Evolutionary conservation across 148 eudicot genomes (phyloP).

Genomic region (Chenopodium quinoa): DNA sequence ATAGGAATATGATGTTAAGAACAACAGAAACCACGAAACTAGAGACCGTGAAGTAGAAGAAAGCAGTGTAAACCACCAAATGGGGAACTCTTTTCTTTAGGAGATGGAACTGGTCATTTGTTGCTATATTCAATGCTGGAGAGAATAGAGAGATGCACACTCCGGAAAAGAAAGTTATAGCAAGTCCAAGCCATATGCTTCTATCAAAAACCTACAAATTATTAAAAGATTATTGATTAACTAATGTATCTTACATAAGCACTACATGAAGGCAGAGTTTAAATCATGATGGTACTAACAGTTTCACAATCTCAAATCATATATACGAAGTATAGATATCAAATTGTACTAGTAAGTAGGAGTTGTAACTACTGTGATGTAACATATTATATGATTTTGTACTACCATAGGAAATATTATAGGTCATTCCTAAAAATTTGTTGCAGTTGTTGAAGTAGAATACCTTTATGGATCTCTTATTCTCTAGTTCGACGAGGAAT

Average conservation of each 20-base stretch:
- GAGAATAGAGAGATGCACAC: constrained; percentile 72
- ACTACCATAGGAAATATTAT: too few relatives aligned
- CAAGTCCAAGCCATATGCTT: constrained; percentile 57
- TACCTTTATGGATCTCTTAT: constrained; percentile 74
- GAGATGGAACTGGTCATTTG: constrained; percentile 75
- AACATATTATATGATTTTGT: too few relatives aligned
- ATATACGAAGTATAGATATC: too few relatives aligned
- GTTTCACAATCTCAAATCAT: too few relatives aligned
- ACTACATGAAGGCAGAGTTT: neutral
- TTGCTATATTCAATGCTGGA: constrained; percentile 81
- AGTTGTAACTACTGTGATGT: too few relatives aligned
- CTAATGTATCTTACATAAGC: too few relatives aligned
- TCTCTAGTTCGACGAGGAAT: constrained; percentile 79
- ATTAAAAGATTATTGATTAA: neutral
- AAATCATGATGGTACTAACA: too few relatives aligned
- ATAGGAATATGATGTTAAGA: constrained; percentile 54
- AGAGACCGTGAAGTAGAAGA: constrained; percentile 73
- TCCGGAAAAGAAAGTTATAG: constrained; percentile 69
- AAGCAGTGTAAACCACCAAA: constrained; percentile 76
- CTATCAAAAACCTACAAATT: constrained; percentile 58
- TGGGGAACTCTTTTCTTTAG: constrained; percentile 68
- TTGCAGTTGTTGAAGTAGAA: neutral
- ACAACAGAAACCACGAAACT: constrained; percentile 56
- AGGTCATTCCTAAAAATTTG: neutral
- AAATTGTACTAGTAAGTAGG: too few relatives aligned